These are phyloP conservation scores for Pichia gijzeniarum DNA, from an alignment of 805 yeast genomes.

Conservation along the genomic window DNA sequence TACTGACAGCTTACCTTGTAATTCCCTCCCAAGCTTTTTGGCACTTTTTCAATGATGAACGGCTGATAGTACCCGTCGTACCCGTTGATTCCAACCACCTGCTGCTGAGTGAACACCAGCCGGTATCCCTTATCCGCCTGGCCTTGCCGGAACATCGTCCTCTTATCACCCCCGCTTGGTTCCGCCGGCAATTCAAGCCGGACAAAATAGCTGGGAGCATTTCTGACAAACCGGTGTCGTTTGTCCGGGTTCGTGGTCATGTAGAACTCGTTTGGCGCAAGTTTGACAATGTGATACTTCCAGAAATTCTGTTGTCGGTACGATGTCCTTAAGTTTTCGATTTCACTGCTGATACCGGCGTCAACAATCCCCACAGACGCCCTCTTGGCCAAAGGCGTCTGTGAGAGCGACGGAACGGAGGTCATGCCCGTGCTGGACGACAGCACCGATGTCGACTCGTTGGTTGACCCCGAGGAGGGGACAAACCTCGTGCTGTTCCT, in stretches of 20 bases:
- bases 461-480: neutral
- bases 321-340: slow-evolving; percentile 10
- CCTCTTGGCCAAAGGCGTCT: slow-evolving; percentile 3
- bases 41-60: slow-evolving; percentile 22
- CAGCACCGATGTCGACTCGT: too few species aligned
- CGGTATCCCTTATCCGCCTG: slow-evolving; percentile 27
- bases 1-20: slow-evolving; percentile 15
- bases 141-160: neutral
- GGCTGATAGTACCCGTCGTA: slow-evolving; percentile 10
- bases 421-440: neutral
- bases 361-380: neutral
- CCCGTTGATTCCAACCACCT: slow-evolving; percentile 10
- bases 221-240: slow-evolving; percentile 50
- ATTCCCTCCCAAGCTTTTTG: slow-evolving; percentile 17
- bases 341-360: neutral
- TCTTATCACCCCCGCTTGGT: neutral
- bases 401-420: slow-evolving; percentile 3
- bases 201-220: slow-evolving; percentile 59
- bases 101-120: slow-evolving; percentile 27
- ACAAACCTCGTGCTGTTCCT: too few species aligned
- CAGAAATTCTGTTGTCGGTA: slow-evolving; percentile 34
- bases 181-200: slow-evolving; percentile 27
- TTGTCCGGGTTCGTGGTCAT: slow-evolving; percentile 62
- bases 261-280: slow-evolving; percentile 47
- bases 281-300: slow-evolving; percentile 57